Percentiles rank a stretch among this genome's conserved stretches.
Conservation (phyloP, 2,329 filamentous ascomycete genomes). For the Neofusicoccum parvum region DNA sequence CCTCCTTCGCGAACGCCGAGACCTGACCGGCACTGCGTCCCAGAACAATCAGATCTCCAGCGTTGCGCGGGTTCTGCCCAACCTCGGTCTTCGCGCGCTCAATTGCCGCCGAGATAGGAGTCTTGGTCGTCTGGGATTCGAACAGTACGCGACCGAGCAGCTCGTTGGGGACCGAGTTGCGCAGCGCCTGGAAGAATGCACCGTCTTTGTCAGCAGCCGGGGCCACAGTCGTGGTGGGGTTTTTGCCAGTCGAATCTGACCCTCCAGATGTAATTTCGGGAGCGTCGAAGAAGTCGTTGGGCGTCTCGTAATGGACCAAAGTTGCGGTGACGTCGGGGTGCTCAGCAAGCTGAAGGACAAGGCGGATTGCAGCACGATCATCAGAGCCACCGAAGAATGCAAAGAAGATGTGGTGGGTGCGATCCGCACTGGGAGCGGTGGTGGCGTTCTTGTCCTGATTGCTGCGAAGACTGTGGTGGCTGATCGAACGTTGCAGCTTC, state of each 20-base stretch:
- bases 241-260: conserved; percentile 20
- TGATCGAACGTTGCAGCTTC: conserved; percentile 3
- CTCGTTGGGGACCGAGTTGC: conserved; percentile 56
- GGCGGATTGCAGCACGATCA: conserved; percentile 74
- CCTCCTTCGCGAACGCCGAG: conserved; percentile 25
- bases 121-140: conserved; percentile 44
- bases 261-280: conserved; percentile 17
- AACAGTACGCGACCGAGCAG: conserved; percentile 62
- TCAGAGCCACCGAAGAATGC: conserved; percentile 85
- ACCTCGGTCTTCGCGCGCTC: conserved; percentile 61
- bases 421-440: conserved; percentile 61
- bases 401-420: conserved; percentile 81
- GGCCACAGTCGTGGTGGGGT: conserved; percentile 14
- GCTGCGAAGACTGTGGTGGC: conserved; percentile 51
- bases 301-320: conserved; percentile 61
- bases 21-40: conserved; percentile 50
- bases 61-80: conserved; percentile 63
- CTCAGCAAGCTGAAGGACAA: conserved; percentile 82
- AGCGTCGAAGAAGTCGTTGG: conserved; percentile 16
- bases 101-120: conserved; percentile 49
- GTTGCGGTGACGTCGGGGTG: conserved; percentile 79
- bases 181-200: conserved; percentile 60
- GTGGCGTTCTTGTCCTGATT: conserved; percentile 56
- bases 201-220: conserved; percentile 46
- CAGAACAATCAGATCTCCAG: conserved; percentile 71